Conservation (phyloP, 495 filamentous ascomycete species). For the Penicillium lagena region DNA sequence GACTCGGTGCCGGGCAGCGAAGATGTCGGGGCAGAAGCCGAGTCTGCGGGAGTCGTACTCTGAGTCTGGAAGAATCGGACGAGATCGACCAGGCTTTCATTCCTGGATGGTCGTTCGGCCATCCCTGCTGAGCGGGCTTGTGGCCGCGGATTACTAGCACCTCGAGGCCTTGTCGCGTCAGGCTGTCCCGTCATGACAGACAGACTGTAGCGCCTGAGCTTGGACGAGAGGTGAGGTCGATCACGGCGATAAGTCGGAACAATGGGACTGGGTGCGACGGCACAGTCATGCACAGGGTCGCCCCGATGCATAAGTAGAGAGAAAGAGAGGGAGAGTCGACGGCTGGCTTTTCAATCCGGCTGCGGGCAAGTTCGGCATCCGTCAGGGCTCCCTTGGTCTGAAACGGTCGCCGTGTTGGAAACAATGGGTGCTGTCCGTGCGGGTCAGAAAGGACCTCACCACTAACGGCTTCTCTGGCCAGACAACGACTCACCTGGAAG, state of each 20-base stretch:
- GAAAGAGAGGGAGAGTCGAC: constrained; percentile 9
- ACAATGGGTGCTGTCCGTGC: no score
- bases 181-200: neutral
- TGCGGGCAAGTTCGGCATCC: neutral
- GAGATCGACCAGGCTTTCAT: constrained; percentile 30
- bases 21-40: no score
- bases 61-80: constrained; percentile 34
- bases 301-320: constrained; percentile 26
- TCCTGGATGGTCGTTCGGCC: constrained; percentile 17
- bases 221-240: constrained; percentile 12
- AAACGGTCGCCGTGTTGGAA: no score
- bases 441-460: no score
- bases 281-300: constrained; percentile 20
- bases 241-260: constrained; percentile 33
- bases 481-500: no score
- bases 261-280: constrained; percentile 35
- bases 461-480: no score
- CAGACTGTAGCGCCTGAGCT: constrained; percentile 25
- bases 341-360: constrained; percentile 15
- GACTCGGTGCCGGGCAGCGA: neutral
- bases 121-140: constrained; percentile 21
- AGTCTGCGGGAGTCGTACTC: neutral
- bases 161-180: neutral
- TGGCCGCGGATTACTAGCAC: constrained; percentile 6
- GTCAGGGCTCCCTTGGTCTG: no score